Percentiles rank a stretch among this genome's conserved stretches.
phyloP scores from a whole-genome alignment of 1,284 basidiomycete genomes.

The Tetrapyrgos nigripes region DNA sequence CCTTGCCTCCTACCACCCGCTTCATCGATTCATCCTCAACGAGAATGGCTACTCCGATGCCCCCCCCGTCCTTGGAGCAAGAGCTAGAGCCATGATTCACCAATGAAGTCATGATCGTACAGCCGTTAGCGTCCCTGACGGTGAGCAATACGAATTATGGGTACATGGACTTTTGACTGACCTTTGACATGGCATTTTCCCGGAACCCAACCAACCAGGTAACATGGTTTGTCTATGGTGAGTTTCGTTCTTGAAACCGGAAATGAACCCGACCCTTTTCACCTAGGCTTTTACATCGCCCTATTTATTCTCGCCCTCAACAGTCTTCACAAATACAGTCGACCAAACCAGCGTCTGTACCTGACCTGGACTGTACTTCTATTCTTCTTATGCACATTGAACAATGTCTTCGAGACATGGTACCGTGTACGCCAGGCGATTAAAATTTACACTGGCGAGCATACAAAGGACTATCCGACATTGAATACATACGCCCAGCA shows the following conservation, averaged over 20 bases:
- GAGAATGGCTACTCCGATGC: too few relatives aligned
- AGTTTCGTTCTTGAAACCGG: not conserved
- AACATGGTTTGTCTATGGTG: constrained; percentile 6
- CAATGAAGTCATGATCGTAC: too few relatives aligned
- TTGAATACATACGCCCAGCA: constrained; percentile 2
- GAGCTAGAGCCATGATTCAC: too few relatives aligned
- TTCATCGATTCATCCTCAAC: too few relatives aligned
- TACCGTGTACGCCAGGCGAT: constrained; percentile 7
- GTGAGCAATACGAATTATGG: too few relatives aligned
- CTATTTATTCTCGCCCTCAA: constrained; percentile 2
- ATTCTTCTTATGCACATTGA: constrained; percentile 6
- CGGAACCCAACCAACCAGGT: constrained; percentile 2
- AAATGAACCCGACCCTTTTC: not conserved
- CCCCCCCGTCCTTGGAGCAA: too few relatives aligned
- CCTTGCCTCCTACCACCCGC: too few relatives aligned
- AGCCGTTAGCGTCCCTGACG: too few relatives aligned
- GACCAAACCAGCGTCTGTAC: not conserved
- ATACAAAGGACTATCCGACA: constrained; percentile 6
- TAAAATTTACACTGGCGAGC: constrained; percentile 4
- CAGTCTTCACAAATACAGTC: constrained; percentile 4
- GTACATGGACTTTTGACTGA: too few relatives aligned
- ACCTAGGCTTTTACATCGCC: constrained; percentile 2
- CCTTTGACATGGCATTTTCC: constrained; percentile 1
- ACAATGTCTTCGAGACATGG: constrained; percentile 5
- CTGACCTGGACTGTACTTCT: constrained; percentile 4